phyloP scores from a whole-genome alignment of 2,329 filamentous ascomycete genomes.

The Lomentospora prolificans region DNA sequence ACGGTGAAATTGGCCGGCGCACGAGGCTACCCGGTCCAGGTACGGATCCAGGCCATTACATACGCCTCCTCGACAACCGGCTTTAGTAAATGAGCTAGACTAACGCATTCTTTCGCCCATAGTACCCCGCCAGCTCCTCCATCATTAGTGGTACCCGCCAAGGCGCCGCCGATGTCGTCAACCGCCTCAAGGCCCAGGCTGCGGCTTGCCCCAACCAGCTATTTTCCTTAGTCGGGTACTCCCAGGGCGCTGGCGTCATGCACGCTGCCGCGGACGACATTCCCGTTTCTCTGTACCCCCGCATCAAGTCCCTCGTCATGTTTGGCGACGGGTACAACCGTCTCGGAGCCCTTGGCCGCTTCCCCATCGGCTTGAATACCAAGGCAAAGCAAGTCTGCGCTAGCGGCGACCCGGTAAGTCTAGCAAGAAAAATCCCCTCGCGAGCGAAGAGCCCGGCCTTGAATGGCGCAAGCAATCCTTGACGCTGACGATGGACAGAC shows the following conservation, averaged over 20 bases:
- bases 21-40: slow-evolving; percentile 13
- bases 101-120: neutral
- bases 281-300: slow-evolving; percentile 5
- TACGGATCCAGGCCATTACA: neutral
- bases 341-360: neutral
- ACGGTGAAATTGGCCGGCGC: slow-evolving; percentile 8
- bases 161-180: slow-evolving; percentile 9
- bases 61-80: no score
- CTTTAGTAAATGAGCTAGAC: no score
- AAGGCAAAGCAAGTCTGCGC: slow-evolving; percentile 10
- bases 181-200: slow-evolving; percentile 8
- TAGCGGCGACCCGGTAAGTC: slow-evolving; percentile 10
- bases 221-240: slow-evolving; percentile 13
- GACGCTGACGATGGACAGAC: neutral
- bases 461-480: neutral
- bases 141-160: neutral
- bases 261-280: slow-evolving; percentile 8
- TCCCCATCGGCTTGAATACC: slow-evolving; percentile 8
- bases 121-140: slow-evolving; percentile 11
- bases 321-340: slow-evolving; percentile 11
- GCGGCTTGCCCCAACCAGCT: slow-evolving; percentile 10
- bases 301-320: slow-evolving; percentile 9
- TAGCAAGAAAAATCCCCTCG: no score
- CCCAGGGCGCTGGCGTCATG: slow-evolving; percentile 11
- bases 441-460: neutral